Evolutionary conservation across 1,284 basidiomycete species (phyloP).

Genomic region (Cutaneotrichosporon cavernicola): DNA sequence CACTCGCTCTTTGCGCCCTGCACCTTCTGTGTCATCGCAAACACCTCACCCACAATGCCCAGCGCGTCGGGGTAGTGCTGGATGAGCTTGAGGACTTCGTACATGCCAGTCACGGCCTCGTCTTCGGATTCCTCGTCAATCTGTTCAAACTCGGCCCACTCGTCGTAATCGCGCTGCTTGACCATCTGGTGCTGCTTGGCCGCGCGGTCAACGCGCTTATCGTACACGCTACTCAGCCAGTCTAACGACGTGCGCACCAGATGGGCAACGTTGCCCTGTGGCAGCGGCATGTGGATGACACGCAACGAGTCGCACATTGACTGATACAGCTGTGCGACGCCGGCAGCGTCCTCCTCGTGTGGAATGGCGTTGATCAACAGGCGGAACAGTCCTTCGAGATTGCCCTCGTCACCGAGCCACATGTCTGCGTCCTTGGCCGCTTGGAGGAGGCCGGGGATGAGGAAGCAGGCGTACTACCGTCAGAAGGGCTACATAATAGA

Average conservation of each 20-base stretch:
- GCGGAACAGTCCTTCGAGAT: conserved; percentile 67
- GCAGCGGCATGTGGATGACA: conserved; percentile 56
- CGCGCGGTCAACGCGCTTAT: conserved; percentile 19
- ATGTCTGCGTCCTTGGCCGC: conserved; percentile 65
- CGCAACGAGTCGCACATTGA: conserved; percentile 67
- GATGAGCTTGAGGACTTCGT: conserved; percentile 21
- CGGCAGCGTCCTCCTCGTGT: conserved; percentile 67
- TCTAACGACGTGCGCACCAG: conserved; percentile 20
- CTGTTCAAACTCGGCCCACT: conserved; percentile 25
- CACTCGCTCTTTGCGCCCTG: conserved; percentile 17
- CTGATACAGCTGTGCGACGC: conserved; percentile 61
- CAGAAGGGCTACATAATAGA: not conserved
- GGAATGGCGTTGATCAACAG: conserved; percentile 67
- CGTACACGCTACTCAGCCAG: conserved; percentile 22
- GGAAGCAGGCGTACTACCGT: conserved; percentile 33
- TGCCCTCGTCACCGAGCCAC: conserved; percentile 65
- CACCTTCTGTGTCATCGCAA: conserved; percentile 20
- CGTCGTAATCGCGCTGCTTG: conserved; percentile 19
- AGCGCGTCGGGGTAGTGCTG: conserved; percentile 17
- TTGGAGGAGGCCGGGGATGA: conserved; percentile 68
- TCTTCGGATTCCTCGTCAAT: conserved; percentile 24
- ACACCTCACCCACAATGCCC: conserved; percentile 16
- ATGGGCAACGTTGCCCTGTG: conserved; percentile 24
- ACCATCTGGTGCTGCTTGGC: conserved; percentile 6
- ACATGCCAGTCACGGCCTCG: conserved; percentile 25